A percentile compares a stretch with the other conserved stretches of the same genome.
Evolutionary conservation across 2,329 filamentous ascomycete species (phyloP).

Genomic region (Leptographium lundbergii): DNA sequence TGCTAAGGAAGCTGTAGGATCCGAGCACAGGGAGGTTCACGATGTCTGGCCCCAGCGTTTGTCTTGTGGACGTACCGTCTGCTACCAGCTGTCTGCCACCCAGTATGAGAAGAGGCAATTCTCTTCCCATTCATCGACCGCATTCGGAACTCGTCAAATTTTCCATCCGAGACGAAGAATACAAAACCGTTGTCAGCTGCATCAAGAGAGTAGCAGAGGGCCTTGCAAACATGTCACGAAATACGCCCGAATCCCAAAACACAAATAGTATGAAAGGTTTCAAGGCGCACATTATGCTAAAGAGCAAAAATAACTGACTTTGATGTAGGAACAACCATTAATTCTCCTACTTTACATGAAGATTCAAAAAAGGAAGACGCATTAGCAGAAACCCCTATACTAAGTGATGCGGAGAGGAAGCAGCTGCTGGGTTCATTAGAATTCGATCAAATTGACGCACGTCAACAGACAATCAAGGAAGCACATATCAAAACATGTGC

Average conservation of each 20-base stretch:
- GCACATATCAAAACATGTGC: not conserved
- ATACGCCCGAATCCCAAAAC: not conserved
- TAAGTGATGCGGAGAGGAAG: not conserved
- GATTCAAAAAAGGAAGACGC: not conserved
- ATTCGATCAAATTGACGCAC: not conserved
- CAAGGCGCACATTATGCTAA: not conserved
- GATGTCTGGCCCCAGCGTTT: not conserved
- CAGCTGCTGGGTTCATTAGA: not conserved
- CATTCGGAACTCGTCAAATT: not conserved
- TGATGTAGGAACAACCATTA: not conserved
- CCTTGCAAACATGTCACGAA: not conserved
- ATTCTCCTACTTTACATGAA: not conserved
- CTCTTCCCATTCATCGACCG: not conserved
- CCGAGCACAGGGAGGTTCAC: not conserved
- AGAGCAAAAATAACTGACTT: not conserved
- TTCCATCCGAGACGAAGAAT: not conserved
- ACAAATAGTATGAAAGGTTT: not conserved
- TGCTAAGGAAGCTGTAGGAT: not conserved
- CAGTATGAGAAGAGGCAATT: not conserved
- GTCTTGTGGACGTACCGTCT: not conserved
- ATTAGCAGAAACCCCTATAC: not conserved
- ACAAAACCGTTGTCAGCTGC: not conserved
- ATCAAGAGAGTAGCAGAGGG: not conserved
- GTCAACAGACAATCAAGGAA: constrained; percentile 9
- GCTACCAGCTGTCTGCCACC: not conserved